Evolutionary conservation across 352 stramenopile genomes (phyloP), one percentile per base, ranked within the genome.

Genomic region (Phytophthora pinifolia): DNA sequence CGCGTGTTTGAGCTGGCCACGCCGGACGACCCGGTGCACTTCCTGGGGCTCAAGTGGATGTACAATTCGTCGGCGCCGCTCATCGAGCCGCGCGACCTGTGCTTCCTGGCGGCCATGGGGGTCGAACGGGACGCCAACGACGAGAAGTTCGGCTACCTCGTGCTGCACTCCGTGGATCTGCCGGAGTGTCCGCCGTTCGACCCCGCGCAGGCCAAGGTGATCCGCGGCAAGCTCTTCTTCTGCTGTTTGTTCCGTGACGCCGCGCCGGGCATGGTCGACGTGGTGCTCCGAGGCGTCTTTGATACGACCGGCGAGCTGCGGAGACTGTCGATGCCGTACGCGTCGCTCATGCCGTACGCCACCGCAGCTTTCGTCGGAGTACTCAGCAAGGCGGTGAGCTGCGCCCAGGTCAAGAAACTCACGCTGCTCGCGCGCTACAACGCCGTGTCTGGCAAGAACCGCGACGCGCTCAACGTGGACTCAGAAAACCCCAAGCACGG

Each of bases 41-140:
- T 70, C 49, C 54, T 81, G 17, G 65, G 60, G 20, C 41, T 81
- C 44, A 77, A 78, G 43, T 81, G 68, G 65, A 32, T 75, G 34
- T 52, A 58, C 34, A 64, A 45, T 41, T 36, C 47, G 8, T 63
- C 60, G 14, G 38, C 55, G 10, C 38, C 61, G 17, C 31, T 67
- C 29, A 53, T 77, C 33, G 58, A 67, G 17, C 55, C 68, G 30
- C 55, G 68, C 32, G 64, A 77, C 46, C 59, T 49, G 30, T 64
- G 67, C 54, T 59, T 58, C 27, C 37, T 77, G 12, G 60, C 71
- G 29, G 65, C 60, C 1, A 69, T 54, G 33, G 71, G 67, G 13
- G 65, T 75, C 18, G 44, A 54, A 9, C 59, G 27, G n/a, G 67
- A 75, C 43, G 41, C 46, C 6, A 48, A 59, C 8, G 67, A 62